phyloP scores from a whole-genome alignment of 768 basidiomycete genomes.

The Mycena alexandri region DNA sequence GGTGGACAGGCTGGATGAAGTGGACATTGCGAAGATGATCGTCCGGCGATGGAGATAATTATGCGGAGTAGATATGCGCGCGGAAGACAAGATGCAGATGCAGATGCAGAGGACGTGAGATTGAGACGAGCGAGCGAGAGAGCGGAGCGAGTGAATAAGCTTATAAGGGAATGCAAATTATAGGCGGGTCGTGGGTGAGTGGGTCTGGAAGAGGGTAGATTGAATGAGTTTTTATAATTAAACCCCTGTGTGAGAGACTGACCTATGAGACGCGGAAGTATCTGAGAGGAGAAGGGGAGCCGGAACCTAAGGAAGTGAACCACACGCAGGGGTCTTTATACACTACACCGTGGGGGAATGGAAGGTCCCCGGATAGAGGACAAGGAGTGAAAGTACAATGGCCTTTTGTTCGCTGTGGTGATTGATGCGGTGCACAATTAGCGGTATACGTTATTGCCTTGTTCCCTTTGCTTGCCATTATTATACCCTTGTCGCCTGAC shows the following conservation, averaged over 20 bases:
- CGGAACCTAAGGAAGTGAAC: neutral
- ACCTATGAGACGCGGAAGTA: conserved; percentile 32
- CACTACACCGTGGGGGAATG: neutral
- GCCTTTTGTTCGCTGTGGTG: neutral
- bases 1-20: conserved; percentile 67
- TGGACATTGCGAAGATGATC: conserved; percentile 62
- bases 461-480: neutral
- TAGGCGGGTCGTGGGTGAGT: conserved; percentile 21
- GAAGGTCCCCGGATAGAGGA: neutral
- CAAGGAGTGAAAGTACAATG: conserved; percentile 1
- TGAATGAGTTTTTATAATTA: conserved; percentile 10
- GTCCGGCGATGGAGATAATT: conserved; percentile 68
- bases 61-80: conserved; percentile 48
- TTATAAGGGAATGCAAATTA: conserved; percentile 22
- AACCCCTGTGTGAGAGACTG: neutral
- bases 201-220: conserved; percentile 9
- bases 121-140: no score
- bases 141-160: conserved; percentile 29
- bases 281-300: conserved; percentile 8
- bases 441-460: neutral
- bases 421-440: neutral
- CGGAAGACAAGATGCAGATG: conserved; percentile 48
- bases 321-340: neutral
- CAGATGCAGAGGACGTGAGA: conserved; percentile 17
- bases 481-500: neutral